Evolutionary conservation across 306 rosid species (phyloP).

Genomic region (Quercus dentata): DNA sequence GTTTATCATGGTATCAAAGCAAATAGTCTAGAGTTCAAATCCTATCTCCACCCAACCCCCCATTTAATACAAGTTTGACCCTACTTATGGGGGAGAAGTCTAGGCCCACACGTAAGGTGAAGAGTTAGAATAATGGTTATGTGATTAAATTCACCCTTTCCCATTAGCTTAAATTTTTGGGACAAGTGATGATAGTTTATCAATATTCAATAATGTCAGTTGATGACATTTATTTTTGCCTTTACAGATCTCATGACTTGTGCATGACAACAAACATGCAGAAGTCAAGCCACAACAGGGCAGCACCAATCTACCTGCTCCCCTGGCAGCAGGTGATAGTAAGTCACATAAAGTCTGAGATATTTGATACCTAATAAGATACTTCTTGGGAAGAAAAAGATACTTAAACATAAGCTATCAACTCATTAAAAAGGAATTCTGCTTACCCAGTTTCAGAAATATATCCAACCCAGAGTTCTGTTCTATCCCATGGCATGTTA

Average conservation of each 20-base stretch:
- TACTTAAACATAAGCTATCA: not conserved
- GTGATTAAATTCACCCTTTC: no score
- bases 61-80: no score
- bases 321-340: not conserved
- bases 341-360: not conserved
- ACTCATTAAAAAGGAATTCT: constrained; percentile 11
- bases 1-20: no score
- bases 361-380: constrained; percentile 2
- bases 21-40: no score
- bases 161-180: no score
- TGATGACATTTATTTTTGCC: not conserved
- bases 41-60: no score
- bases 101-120: no score
- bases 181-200: no score
- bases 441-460: constrained; percentile 84
- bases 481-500: constrained; percentile 94
- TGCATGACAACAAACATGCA: not conserved
- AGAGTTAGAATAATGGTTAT: no score
- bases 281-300: not conserved
- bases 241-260: not conserved
- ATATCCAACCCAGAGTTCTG: constrained; percentile 97
- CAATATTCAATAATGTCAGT: not conserved
- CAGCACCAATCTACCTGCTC: not conserved
- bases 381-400: not conserved
- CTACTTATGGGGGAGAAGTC: no score